These are phyloP conservation scores for Komagataella phaffii DNA, from an alignment of 805 yeast species.

Conservation along the genomic window DNA sequence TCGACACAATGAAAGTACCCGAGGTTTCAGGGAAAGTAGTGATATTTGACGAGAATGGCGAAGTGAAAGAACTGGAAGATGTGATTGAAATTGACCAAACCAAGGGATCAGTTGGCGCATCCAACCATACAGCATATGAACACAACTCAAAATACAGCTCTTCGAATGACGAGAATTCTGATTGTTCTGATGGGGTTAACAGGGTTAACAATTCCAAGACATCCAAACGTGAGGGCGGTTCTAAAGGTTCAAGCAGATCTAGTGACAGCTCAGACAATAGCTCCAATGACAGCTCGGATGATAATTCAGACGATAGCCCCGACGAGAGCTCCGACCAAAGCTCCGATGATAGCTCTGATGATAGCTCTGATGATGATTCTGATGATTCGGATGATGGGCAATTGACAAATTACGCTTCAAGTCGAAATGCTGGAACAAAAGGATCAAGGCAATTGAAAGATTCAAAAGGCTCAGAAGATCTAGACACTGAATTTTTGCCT, in stretches of 20 bases:
- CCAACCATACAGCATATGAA: constrained; percentile 3
- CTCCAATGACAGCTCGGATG: constrained; percentile 19
- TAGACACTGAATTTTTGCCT: neutral
- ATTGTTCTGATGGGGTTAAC: constrained; percentile 13
- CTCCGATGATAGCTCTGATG: constrained; percentile 21
- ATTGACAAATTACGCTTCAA: neutral
- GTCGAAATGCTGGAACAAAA: neutral
- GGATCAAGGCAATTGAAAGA: neutral
- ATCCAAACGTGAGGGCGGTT: neutral
- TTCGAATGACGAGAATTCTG: neutral
- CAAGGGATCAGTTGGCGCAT: constrained; percentile 6
- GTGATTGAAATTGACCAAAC: constrained; percentile 5
- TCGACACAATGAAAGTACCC: neutral
- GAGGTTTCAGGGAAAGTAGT: neutral
- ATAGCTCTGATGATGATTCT: neutral
- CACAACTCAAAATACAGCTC: constrained; percentile 1
- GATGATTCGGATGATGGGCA: neutral
- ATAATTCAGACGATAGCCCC: constrained; percentile 3
- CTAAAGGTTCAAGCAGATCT: neutral
- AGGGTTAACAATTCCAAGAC: constrained; percentile 6
- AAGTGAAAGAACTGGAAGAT: constrained; percentile 12
- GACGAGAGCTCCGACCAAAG: constrained; percentile 41
- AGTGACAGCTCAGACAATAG: neutral
- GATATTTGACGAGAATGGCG: constrained; percentile 8
- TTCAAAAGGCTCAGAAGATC: neutral